These are phyloP conservation scores for Nakazawaea molendinolei DNA, from an alignment of 805 yeast genomes.

Conservation along the genomic window DNA sequence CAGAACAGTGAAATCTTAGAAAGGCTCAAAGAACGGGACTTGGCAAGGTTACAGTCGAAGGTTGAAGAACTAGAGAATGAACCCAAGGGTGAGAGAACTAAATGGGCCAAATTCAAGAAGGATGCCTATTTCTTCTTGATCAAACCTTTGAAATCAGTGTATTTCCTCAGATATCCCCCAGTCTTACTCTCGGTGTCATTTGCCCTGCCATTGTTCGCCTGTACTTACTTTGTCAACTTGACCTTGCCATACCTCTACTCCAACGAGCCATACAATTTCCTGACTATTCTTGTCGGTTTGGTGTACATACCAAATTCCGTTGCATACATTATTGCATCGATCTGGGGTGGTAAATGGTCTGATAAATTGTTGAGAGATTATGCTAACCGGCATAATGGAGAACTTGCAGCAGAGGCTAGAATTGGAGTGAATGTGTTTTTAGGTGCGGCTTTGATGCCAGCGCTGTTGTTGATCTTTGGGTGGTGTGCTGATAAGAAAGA, in stretches of 20 bases:
- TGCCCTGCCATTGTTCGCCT: conserved; percentile 67
- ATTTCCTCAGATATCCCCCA: conserved; percentile 65
- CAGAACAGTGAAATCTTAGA: conserved; percentile 15
- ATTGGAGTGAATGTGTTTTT: conserved; percentile 65
- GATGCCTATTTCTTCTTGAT: conserved; percentile 40
- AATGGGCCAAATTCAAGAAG: conserved; percentile 19
- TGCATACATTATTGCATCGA: conserved; percentile 65
- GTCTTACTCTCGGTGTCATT: conserved; percentile 58
- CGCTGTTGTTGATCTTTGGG: conserved; percentile 67
- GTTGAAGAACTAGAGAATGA: conserved; percentile 18
- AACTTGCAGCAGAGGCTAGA: conserved; percentile 68
- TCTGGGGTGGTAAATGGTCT: conserved; percentile 78
- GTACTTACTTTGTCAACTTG: conserved; percentile 68
- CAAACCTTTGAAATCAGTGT: conserved; percentile 56
- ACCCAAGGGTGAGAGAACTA: conserved; percentile 16
- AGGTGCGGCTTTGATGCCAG: conserved; percentile 58
- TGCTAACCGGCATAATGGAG: conserved; percentile 55
- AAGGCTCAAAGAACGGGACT: conserved; percentile 15
- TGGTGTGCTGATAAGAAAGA: conserved; percentile 67
- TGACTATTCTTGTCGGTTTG: conserved; percentile 59
- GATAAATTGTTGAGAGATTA: conserved; percentile 50
- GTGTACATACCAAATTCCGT: conserved; percentile 81
- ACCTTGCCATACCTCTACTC: conserved; percentile 60
- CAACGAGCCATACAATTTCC: conserved; percentile 62
- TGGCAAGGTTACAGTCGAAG: conserved; percentile 14